A percentile compares a stretch with the other conserved stretches of the same genome.
These are phyloP conservation scores for Ustanciosporium gigantosporum DNA, from an alignment of 1,284 basidiomycete genomes.

Conservation along the genomic window DNA sequence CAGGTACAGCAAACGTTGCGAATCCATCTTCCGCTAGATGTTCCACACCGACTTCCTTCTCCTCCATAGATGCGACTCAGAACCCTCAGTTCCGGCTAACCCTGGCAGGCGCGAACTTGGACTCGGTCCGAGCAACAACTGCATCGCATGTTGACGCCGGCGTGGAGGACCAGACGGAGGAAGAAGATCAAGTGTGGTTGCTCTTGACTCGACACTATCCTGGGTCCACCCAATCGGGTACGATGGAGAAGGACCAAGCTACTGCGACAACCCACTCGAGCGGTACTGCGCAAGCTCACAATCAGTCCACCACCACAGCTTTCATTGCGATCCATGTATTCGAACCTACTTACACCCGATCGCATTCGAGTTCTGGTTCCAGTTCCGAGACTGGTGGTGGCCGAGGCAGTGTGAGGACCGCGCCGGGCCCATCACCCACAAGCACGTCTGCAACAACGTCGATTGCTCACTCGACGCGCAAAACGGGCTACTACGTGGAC, in stretches of 20 bases:
- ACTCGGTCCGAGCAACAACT: no score
- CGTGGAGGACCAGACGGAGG: neutral
- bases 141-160: no score
- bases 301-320: conserved; percentile 54
- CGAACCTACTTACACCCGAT: conserved; percentile 17
- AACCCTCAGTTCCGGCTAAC: conserved; percentile 38
- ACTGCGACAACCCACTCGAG: neutral
- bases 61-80: no score
- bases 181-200: conserved; percentile 67
- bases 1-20: no score
- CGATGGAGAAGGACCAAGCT: neutral
- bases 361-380: conserved; percentile 14
- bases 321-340: conserved; percentile 74
- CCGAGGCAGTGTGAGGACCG: conserved; percentile 17
- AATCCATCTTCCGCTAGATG: no score
- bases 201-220: conserved; percentile 76
- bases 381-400: neutral
- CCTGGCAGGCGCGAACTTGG: neutral
- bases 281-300: neutral
- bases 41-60: no score
- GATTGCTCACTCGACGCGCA: conserved; percentile 9
- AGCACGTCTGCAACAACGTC: neutral
- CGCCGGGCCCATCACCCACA: conserved; percentile 23
- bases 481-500: conserved; percentile 72
- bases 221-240: conserved; percentile 41